Conservation (phyloP, 1,284 basidiomycete species). For the Waitea zeae region DNA sequence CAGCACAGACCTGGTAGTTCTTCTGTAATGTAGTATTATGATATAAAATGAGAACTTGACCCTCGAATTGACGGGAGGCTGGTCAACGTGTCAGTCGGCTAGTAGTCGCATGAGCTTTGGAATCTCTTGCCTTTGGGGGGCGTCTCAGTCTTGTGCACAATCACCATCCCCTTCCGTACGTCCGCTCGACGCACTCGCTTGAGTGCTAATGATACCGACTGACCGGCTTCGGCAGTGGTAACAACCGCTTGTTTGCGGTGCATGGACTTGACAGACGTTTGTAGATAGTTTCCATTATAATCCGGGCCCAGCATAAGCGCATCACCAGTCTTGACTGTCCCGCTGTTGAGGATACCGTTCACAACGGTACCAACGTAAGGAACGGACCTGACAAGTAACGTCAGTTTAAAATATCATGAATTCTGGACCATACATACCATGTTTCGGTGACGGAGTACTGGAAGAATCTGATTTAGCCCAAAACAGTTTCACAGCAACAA, state of each 20-base stretch:
- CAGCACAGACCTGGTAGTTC: slow-evolving; percentile 81
- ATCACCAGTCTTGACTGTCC: slow-evolving; percentile 68
- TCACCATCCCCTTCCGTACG: slow-evolving; percentile 90
- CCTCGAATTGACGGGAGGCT: slow-evolving; percentile 71
- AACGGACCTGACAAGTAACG: slow-evolving; percentile 54
- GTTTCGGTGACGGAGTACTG: slow-evolving; percentile 74
- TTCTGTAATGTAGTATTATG: slow-evolving; percentile 86
- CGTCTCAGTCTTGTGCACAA: slow-evolving; percentile 65
- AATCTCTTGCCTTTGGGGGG: slow-evolving; percentile 46
- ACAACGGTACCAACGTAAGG: slow-evolving; percentile 94
- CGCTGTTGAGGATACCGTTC: slow-evolving; percentile 77
- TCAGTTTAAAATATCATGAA: no score
- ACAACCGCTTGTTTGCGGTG: slow-evolving; percentile 88
- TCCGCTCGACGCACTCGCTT: slow-evolving; percentile 76
- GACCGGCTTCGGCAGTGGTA: slow-evolving; percentile 77
- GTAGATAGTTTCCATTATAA: slow-evolving; percentile 77
- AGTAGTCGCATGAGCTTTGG: background rate
- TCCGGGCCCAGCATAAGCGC: slow-evolving; percentile 82
- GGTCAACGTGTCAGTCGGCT: slow-evolving; percentile 4
- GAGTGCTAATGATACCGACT: slow-evolving; percentile 86
- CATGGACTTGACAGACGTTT: slow-evolving; percentile 78
- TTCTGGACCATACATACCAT: no score
- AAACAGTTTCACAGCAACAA: slow-evolving; percentile 4
- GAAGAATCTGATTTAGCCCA: slow-evolving; percentile 2
- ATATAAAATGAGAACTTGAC: slow-evolving; percentile 72